Evolutionary conservation across 805 yeast genomes (phyloP), one percentile per base, ranked within the genome.

Genomic region (Yarrowia hollandica): DNA sequence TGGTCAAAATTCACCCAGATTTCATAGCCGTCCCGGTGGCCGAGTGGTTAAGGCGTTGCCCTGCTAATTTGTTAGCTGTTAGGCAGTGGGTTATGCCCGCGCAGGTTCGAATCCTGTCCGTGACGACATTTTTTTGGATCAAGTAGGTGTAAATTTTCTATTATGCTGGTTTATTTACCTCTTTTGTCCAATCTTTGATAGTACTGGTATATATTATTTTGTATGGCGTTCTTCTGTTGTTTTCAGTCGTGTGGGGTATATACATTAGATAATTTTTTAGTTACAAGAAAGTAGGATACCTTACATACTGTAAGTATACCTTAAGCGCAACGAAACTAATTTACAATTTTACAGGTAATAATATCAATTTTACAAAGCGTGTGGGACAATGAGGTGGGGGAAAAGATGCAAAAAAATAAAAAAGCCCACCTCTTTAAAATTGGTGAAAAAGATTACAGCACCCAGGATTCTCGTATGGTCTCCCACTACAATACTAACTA

Each of bases 91-190:
- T 82, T 85, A 79, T 85, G 83, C 89, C 86, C 82, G 84, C 96
- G 96, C 96, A 89, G 95, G 96, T 89, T 89, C 96, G 96, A 89
- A 89, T 89, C 96, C 95, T 89, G 96, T 88, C 95, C 86, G 95
- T 89, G 88, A 87, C 96, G 96, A 66, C 71, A 73, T 76, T 76
- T 81, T 77, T 81, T 81, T 42, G 15, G 12, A 26, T 6, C 30
- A 10, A 3, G 7, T 3, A 26, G 30, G 2, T 19, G n/a, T n/a
- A n/a, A n/a, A n/a, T n/a, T n/a, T n/a, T n/a, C n/a, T n/a, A n/a
- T n/a, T n/a, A n/a, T n/a, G n/a, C n/a, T 35, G 10, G 5, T 35
- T 35, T 19, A 6, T 35, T 12, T 18, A 12, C 15, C n/a, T 10
- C 22, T 5, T 16, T 9, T n/a, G n/a, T n/a, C n/a, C n/a, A n/a